Base-by-base conservation (phyloP, 2,329 filamentous ascomycete species). In the Hypoxylon sp. region DNA sequence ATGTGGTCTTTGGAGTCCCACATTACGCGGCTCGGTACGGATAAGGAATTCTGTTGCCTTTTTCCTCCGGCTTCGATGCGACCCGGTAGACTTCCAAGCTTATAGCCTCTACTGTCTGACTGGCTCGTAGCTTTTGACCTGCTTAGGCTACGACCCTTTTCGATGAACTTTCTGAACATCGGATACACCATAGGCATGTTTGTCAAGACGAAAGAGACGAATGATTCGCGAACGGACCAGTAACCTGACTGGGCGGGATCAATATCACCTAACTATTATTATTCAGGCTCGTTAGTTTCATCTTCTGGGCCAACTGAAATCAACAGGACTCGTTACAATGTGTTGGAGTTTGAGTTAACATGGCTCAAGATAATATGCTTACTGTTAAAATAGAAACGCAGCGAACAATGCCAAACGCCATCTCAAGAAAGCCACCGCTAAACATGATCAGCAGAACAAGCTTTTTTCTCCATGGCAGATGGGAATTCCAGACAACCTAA, bases 371-470 rank as follows among this genome's bases (percentile, higher is more conserved):
- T 49, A 49, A 49, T 49, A 51, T 2, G 30, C 72, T 69, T 43
- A 77, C 74, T 11, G 78, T 82, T 17, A 85, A 71, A 38, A 85
- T 84, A 17, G 83, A 76, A 1, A 82, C 81, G 50, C 81, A 84
- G 57, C 85, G 82, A 7, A 87, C 74, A 61, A 85, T 83, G 0
- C 84, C 84, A 30, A 82, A 82, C 14, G 82, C 79, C 78, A 85
- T 85, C 57, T 85, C 82, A 63, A 86, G 82, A 9, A 84, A 74
- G 2, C 83, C 84, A 32, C 84, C 84, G 51, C 82, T 81, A 73
- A 87, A 86, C 69, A 86, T 79, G 13, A 83, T 34, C 9, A 85
- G 74, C 11, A 86, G 78, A 41, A 82, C 79, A 21, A 83, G 51
- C 70, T 86, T 87, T 53, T 75, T 77, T 38, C 63, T 68, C 59